These are phyloP conservation scores for Austropuccinia psidii DNA, from an alignment of 1,284 basidiomycete species.

Conservation along the genomic window DNA sequence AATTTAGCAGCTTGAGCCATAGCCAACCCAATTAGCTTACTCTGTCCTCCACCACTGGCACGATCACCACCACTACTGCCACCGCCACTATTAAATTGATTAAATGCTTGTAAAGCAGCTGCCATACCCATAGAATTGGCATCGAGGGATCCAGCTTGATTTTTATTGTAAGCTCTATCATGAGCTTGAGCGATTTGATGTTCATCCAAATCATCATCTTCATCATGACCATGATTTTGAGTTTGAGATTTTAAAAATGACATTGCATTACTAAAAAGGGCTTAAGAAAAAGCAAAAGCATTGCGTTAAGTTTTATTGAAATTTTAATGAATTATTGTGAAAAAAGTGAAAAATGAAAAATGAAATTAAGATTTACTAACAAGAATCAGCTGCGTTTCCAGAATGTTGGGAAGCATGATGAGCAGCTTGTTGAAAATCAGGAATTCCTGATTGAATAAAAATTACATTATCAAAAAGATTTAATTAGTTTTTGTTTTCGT, in stretches of 20 bases:
- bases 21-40: conserved; percentile 29
- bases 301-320: neutral
- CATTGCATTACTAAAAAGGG: conserved; percentile 17
- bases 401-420: conserved; percentile 16
- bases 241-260: conserved; percentile 21
- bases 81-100: conserved; percentile 22
- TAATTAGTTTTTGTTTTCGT: neutral
- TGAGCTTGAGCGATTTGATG: conserved; percentile 9
- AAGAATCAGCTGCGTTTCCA: conserved; percentile 20
- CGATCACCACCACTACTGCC: neutral
- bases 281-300: neutral
- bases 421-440: conserved; percentile 30
- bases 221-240: conserved; percentile 16
- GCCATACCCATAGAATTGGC: conserved; percentile 33
- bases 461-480: neutral
- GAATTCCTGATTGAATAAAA: conserved; percentile 9
- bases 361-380: neutral
- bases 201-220: conserved; percentile 25
- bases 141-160: conserved; percentile 23
- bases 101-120: conserved; percentile 33
- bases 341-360: neutral
- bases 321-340: neutral
- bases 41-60: neutral
- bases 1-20: conserved; percentile 35
- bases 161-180: conserved; percentile 29